Evolutionary conservation across 208 protist species (phyloP), one percentile per base, ranked within the genome.

Genomic region (Trypanosoma conorhini): DNA sequence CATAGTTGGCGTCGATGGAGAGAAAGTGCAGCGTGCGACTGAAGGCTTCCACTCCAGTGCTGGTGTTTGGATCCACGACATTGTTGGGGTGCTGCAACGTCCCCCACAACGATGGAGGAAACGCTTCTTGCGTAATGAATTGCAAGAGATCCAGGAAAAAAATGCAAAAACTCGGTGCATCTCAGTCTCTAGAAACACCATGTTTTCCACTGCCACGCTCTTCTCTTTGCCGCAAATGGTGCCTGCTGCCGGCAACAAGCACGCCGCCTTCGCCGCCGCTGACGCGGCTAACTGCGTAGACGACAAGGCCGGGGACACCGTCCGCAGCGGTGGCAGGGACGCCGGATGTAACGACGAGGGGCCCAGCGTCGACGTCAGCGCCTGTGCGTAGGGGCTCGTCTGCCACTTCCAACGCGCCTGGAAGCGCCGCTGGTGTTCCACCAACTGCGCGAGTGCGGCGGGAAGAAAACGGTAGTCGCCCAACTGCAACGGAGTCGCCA

Each of bases 401-500:
- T 21, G 13, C 28, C 70, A 50, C 57, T 60, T 70, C 71, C 71
- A 76, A 21, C 35, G 54, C 24, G 33, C 21, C 3, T 70, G 46
- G 38, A 76, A 87, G 24, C 44, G 73, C 26, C 84, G 67, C 64
- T 84, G 65, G 26, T 79, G 72, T 26, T 71, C 60, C 9, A 82
- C 63, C 44, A 94, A 80, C n/a, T 72, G 72, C 9, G 38, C 42
- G 46, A 76, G 76, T 24, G 62, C 58, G 5, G 73, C 51, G 10
- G 76, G 62, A 3, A 85, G 35, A 2, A 90, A 79, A 28, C 81
- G 80, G 67, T 92, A 92, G 73, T 95, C 89, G 35, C 77, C 65
- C 3, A 95, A 67, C 22, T 80, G 78, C 51, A 92, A 76, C 28
- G 86, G 86, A 24, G 80, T 15, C 7, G 73, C 69, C 58, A 95